Evolutionary conservation across 768 basidiomycete species (phyloP), one percentile per base, ranked within the genome.

Genomic region (Hydnum rufescens): DNA sequence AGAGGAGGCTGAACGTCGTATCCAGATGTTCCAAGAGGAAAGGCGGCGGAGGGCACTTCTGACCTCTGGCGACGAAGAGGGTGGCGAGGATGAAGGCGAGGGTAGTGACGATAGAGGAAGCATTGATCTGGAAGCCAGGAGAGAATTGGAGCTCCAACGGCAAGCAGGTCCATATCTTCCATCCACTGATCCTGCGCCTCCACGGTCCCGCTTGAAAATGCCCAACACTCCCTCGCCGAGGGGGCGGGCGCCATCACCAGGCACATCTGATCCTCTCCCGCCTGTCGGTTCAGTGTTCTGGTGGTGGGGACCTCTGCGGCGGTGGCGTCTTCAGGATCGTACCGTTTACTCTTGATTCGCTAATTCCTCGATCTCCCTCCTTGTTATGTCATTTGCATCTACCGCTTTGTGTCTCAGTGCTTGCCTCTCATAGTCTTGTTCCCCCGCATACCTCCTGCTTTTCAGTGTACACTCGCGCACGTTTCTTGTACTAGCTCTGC

Each of bases 271-370:
- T 26, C 36, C 46, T 32, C 51, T 32, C 51, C 29, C 44, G 52
- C 13, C 30, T 26, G 54, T 44, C 2, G 53, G 59, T 8, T 61
- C 61, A 30, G 81, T 80, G 4, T 56, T 82, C 55, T 84, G 77
- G 77, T 83, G 82, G 78, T 85, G 82, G 82, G 80, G 81, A 0
- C 82, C 84, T 2, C 63, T 87, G 22, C 68, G 73, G 44, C 70
- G 71, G 28, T 87, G 82, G 84, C 69, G 85, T 44, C 63, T 87
- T 58, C 74, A 78, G 57, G 85, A 88, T 59, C 74, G 81, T 56
- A 86, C 84, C 5, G 69, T 71, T 49, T 88, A 88, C 63, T 64
- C 30, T 47, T 50, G 36, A 39, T 13, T 13, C 36, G 13, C 13
- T 39, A 13, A 13, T 39, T 22, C 36, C 36, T 22, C 13, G n/a